Base-by-base conservation (phyloP, 2,329 filamentous ascomycete species). In the Rachicladosporium sp. region DNA sequence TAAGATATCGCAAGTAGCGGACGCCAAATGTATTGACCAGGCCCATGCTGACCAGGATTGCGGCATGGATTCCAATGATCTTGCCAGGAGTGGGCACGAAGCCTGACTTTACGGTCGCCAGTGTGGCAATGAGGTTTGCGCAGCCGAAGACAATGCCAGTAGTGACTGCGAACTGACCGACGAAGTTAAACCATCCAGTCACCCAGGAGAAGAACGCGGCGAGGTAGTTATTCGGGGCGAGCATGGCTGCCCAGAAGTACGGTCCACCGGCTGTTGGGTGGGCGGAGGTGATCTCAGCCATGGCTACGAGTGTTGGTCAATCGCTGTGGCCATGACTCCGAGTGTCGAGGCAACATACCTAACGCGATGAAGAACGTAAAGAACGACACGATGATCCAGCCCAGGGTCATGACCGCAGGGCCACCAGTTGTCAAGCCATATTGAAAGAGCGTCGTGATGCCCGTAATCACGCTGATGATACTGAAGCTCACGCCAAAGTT, bases 401-500 rank as follows among this genome's bases (percentile, higher is more conserved):
- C 71, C 21, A 70, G 55, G 5, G 66, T 65, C 70, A 74, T 74
- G 35, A 73, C 70, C 2, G 60, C 70, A 0, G 71, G 71, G 4
- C 71, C 71, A 29, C 71, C 71, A 3, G 69, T 75, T 27, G 59
- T 64, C 12, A 76, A 55, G 3, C 73, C 73, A 66, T 73, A 56
- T 35, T 62, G 54, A 50, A 76, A 76, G 1, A 77, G 58, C 0
- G 73, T 77, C 0, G 72, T 75, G 33, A 76, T 65, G 37, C 73
- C 73, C 2, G 73, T 76, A 43, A 77, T 72, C 37, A 77, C 70
- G 40, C 68, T 73, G 51, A 77, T 76, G 48, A 77, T 76, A 4
- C 71, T 74, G 52, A 76, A 77, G 0, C 71, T 76, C 5, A 76
- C 70, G 21, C 73, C 73, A 58, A 77, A 77, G 50, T 76, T 77